phyloP scores from a whole-genome alignment of 2,329 filamentous ascomycete species.

The Aureobasidium sp. region DNA sequence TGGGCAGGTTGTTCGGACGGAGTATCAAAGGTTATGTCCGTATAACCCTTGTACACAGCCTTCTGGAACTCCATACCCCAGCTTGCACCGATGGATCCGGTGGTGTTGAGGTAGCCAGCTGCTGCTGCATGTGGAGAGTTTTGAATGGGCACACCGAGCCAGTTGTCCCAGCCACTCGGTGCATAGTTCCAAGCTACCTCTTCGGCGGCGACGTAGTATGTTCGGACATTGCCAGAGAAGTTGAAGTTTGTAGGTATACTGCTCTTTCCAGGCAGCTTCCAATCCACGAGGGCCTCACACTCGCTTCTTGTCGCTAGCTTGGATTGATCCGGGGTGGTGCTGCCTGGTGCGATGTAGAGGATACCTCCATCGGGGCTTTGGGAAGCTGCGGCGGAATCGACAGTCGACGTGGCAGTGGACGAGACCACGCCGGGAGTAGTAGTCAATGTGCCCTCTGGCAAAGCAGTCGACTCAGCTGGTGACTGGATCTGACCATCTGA shows the following conservation, averaged over 20 bases:
- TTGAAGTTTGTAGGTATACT: constrained; percentile 16
- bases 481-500: constrained; percentile 6
- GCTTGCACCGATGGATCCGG: constrained; percentile 13
- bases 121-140: constrained; percentile 1
- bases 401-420: not conserved
- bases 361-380: constrained; percentile 1
- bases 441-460: not conserved
- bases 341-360: not conserved
- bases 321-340: not conserved
- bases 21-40: constrained; percentile 19
- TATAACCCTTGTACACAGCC: constrained; percentile 25
- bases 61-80: constrained; percentile 22
- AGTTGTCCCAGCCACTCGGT: constrained; percentile 22
- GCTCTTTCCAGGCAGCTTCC: constrained; percentile 14
- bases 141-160: constrained; percentile 17
- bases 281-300: constrained; percentile 10
- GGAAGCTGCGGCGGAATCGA: not conserved
- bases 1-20: constrained; percentile 18
- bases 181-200: constrained; percentile 21
- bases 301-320: not conserved
- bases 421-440: not conserved
- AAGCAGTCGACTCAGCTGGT: not conserved
- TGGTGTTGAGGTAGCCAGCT: constrained; percentile 17
- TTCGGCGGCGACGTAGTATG: constrained; percentile 21
- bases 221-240: constrained; percentile 19